phyloP scores from a whole-genome alignment of 2,329 filamentous ascomycete genomes.

The Hirsutella thompsonii region DNA sequence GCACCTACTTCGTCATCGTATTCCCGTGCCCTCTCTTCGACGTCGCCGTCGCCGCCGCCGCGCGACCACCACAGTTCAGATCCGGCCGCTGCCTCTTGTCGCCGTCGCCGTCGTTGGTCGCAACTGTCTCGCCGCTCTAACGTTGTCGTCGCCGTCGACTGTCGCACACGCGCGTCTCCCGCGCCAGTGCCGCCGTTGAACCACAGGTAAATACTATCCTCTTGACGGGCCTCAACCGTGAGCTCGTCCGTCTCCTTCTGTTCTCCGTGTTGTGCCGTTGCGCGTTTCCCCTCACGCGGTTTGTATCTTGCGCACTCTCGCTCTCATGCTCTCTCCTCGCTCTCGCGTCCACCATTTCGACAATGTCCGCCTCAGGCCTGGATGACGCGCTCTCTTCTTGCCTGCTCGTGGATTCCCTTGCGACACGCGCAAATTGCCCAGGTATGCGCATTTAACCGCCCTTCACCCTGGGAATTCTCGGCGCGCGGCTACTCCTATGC shows the following conservation, averaged over 20 bases:
- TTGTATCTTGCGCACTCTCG: not conserved
- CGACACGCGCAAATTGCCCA: not conserved
- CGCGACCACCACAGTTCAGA: not conserved
- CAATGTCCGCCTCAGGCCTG: too few species aligned
- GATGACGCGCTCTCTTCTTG: not conserved
- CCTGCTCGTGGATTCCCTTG: not conserved
- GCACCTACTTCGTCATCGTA: not conserved
- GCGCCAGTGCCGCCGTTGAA: constrained; percentile 4
- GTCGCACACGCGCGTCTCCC: constrained; percentile 6
- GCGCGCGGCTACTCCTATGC: not conserved
- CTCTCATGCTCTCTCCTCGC: not conserved
- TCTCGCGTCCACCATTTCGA: too few species aligned
- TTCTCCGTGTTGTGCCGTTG: not conserved
- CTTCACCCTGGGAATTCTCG: too few species aligned
- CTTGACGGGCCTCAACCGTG: not conserved
- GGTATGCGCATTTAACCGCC: not conserved
- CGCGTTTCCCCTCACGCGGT: not conserved
- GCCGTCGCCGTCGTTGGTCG: not conserved
- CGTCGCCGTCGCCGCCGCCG: not conserved
- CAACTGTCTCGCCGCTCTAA: constrained; percentile 2
- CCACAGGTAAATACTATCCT: not conserved
- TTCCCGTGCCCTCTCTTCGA: not conserved
- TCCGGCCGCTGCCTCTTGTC: not conserved
- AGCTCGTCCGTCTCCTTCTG: not conserved
- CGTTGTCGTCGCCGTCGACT: constrained; percentile 3